A percentile compares a stretch with the other conserved stretches of the same genome.
Evolutionary conservation across 495 filamentous ascomycete species (phyloP).

Genomic region (Tuber magnatum): DNA sequence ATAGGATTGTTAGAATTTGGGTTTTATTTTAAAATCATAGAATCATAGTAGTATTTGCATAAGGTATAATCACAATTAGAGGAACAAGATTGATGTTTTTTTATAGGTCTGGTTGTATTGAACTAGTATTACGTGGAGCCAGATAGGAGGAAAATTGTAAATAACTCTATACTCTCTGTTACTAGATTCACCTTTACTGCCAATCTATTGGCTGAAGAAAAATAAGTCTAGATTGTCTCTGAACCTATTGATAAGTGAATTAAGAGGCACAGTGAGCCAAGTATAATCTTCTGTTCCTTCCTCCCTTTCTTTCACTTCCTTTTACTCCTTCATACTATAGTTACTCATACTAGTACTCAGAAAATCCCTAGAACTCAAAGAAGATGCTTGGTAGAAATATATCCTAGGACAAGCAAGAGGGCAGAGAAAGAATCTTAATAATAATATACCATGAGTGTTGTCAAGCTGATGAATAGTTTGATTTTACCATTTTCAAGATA

Average conservation of each 20-base stretch:
- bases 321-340: not conserved
- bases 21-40: not conserved
- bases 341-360: not conserved
- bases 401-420: not conserved
- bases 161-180: no score
- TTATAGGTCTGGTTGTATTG: not conserved
- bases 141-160: not conserved
- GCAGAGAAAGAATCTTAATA: not conserved
- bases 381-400: not conserved
- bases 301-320: not conserved
- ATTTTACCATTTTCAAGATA: not conserved
- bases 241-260: not conserved
- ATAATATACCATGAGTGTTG: slow-evolving; percentile 13
- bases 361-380: not conserved
- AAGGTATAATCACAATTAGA: not conserved
- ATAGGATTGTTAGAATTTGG: not conserved
- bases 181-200: no score
- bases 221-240: no score
- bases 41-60: not conserved
- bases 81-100: not conserved
- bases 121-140: not conserved
- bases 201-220: no score
- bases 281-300: not conserved
- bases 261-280: not conserved
- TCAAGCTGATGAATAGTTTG: slow-evolving; percentile 4